Conservation (phyloP, 768 basidiomycete genomes). For the Kwoniella shandongensis region DNA sequence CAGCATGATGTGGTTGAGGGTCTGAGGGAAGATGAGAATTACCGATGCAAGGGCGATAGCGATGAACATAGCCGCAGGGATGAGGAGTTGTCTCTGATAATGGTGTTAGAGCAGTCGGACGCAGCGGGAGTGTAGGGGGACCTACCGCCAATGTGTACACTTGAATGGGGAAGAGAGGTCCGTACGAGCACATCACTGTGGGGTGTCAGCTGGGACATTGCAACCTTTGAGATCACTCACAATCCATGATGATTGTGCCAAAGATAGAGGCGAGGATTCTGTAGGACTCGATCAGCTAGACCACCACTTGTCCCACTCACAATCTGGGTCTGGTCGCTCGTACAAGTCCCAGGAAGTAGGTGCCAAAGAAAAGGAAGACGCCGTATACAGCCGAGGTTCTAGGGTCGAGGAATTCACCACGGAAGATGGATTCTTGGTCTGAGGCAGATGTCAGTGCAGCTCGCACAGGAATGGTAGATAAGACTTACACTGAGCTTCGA, state of each 20-base stretch:
- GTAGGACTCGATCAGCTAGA: not conserved
- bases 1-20: slow-evolving; percentile 56
- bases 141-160: slow-evolving; percentile 57
- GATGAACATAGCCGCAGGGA: slow-evolving; percentile 58
- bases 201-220: not conserved
- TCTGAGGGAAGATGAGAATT: slow-evolving; percentile 61
- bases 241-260: slow-evolving; percentile 58
- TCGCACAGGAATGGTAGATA: slow-evolving; percentile 26
- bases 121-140: not conserved
- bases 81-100: slow-evolving; percentile 53
- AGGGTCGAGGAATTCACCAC: slow-evolving; percentile 60
- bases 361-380: slow-evolving; percentile 58
- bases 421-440: slow-evolving; percentile 57
- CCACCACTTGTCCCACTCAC: slow-evolving; percentile 21
- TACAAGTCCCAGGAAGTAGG: slow-evolving; percentile 57
- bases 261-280: slow-evolving; percentile 57
- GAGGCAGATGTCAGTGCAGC: not conserved
- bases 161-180: slow-evolving; percentile 59
- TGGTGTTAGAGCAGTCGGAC: not conserved
- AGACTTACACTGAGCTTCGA: slow-evolving; percentile 43
- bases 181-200: slow-evolving; percentile 54
- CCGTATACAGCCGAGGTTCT: slow-evolving; percentile 59
- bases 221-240: slow-evolving; percentile 11
- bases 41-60: slow-evolving; percentile 59
- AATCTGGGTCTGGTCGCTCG: slow-evolving; percentile 60